Base-by-base conservation (phyloP, 495 filamentous ascomycete genomes). In the Penicillium flavigenum region DNA sequence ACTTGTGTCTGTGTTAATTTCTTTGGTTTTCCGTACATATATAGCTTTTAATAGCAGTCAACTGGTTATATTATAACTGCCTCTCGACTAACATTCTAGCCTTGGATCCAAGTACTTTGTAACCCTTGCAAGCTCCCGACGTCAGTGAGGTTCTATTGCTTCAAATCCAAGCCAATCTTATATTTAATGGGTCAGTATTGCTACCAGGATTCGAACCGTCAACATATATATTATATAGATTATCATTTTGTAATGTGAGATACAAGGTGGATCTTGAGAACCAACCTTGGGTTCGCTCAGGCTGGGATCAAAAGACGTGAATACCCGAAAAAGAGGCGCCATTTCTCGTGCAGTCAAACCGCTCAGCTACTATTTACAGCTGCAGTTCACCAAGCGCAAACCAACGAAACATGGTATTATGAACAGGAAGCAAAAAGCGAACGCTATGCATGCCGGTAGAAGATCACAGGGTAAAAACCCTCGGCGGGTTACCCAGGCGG, bases 401-500 rank as follows among this genome's bases (percentile, higher is more conserved):
- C 16, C 8, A 26, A 26, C n/a, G 3, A 14, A 42, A 6, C 6
- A 42, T 38, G 36, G 10, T 41, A 42, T 52, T n/a, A 52, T 29
- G 14, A 52, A 42, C 9, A 41, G 12, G 26, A 38, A 38, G 27
- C 46, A 32, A 44, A 39, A 39, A 44, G 20, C n/a, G 47, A 7
- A 48, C 34, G 43, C 59, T 49, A 58, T 58, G 50, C 56, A 51
- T 46, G 41, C 26, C 26, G 2, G 27, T 31, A 10, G 10, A 34
- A 41, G 29, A 48, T 64, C 45, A 79, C 46, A 79, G 54, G n/a
- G 61, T 58, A 54, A 87, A 79, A n/a, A 90, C 77, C 66, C 86
- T 81, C 4, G 85, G 80, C 46, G 73, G 69, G 65, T 89, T 91
- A 14, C 76, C 72, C 57, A 94, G 66, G 62, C 78, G 79, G 4